Evolutionary conservation across 805 yeast genomes (phyloP), one percentile per base, ranked within the genome.

Genomic region (Ogataea wickerhamii): DNA sequence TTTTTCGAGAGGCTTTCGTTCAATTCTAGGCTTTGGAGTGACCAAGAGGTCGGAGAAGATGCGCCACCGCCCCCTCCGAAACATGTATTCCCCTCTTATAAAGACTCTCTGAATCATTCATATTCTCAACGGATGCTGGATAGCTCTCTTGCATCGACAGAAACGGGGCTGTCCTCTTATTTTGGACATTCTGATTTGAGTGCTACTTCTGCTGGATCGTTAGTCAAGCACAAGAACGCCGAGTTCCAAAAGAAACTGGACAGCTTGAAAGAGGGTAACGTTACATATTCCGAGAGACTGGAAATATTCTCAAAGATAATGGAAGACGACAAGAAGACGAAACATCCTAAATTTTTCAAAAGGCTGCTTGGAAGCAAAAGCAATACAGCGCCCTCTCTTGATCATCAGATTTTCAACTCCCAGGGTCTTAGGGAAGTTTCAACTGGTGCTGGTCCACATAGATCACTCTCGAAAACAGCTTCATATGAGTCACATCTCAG

Each of bases 191-290:
- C 88, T 24, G 93, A 85, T 56, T 73, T 84, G 45, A 83, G 93
- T 63, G 95, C 95, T 4, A 84, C 95, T 0, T 82, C 93, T 45
- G 95, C 95, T 1, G 95, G 94, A 0, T 84, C 94, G 21, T 78
- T 79, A 41, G 78, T 80, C 32, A 73, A 95, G 53, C 94, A 87
- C 56, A 82, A 55, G 58, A 65, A 56, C 41, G 53, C 33, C 36
- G 64, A 40, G 41, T 60, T 27, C 45, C 61, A 48, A 35, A 20
- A 26, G 1, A 45, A 40, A 32, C 27, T 54, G 21, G 43, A 43
- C 20, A 51, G 44, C 19, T 32, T 47, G 37, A 35, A 44, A 27
- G 47, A 41, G 25, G 43, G 44, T 22, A 52, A 56, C 8, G 30
- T 41, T 3, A 30, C 34, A 35, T 37, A 39, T 5, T 29, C 44